These are phyloP conservation scores for Mortierella claussenii DNA, from an alignment of 192 early-diverging fungal genomes.

Conservation along the genomic window DNA sequence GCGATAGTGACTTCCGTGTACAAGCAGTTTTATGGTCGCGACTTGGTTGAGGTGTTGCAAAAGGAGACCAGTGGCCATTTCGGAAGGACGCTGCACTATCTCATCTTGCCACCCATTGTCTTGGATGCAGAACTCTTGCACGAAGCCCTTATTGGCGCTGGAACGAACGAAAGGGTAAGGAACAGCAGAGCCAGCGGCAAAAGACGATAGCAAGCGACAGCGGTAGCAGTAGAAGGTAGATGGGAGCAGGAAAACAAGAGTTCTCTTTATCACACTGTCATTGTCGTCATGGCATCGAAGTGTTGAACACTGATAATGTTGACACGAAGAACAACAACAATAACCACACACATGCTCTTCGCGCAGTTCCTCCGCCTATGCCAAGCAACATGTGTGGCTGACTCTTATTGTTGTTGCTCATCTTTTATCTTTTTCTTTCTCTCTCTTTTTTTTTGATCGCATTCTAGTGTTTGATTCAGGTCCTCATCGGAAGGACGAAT, in stretches of 20 bases:
- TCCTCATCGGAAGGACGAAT: conserved; percentile 38
- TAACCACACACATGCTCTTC: too few relatives aligned
- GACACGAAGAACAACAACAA: too few relatives aligned
- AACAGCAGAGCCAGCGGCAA: neutral
- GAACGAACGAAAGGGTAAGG: conserved; percentile 48
- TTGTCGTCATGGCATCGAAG: too few relatives aligned
- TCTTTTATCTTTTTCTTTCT: neutral
- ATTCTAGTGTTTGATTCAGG: conserved; percentile 43
- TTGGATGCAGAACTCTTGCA: conserved; percentile 44
- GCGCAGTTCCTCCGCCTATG: too few relatives aligned
- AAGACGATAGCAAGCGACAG: too few relatives aligned
- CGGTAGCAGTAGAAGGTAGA: too few relatives aligned
- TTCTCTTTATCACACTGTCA: neutral
- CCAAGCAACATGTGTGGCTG: too few relatives aligned
- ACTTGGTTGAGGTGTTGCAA: conserved; percentile 38
- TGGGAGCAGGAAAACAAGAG: too few relatives aligned
- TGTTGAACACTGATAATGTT: too few relatives aligned
- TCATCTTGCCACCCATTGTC: conserved; percentile 31
- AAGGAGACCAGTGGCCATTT: conserved; percentile 50
- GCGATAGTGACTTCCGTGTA: conserved; percentile 33
- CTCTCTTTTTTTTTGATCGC: neutral
- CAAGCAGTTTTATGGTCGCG: conserved; percentile 44
- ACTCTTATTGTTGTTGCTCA: too few relatives aligned
- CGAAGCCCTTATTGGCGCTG: conserved; percentile 32
- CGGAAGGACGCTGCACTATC: conserved; percentile 32